Base-by-base conservation (phyloP, 2,329 filamentous ascomycete genomes). In the Kalaharituber pfeilii region DNA sequence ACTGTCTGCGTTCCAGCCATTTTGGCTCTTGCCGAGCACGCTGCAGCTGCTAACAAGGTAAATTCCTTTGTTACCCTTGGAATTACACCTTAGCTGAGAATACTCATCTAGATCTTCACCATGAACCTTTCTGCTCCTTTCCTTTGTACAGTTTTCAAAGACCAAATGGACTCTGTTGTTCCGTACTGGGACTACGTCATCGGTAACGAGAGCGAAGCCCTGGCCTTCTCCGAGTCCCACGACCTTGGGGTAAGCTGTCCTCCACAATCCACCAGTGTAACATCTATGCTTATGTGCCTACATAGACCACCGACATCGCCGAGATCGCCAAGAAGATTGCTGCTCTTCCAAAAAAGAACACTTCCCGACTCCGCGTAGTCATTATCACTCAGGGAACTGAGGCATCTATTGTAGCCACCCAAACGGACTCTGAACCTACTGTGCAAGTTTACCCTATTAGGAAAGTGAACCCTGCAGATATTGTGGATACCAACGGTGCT, bases 121-220 rank as follows among this genome's bases (percentile, higher is more conserved):
- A 80, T 98, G 64, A 93, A 87, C 63, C 79, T 98, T n/a, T 91
- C 86, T 51, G 91, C 91, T 6, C 91, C 91, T 57, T 98, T 98
- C 75, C 94, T 98, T 66, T 75, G 83, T 36, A 84, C 94, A 68
- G 94, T 95, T 78, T 98, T 96, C 82, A 95, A 95, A 76, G 88
- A 95, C 50, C 84, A 80, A 61, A 79, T 98, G 49, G 86, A 94
- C 70, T 81, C 80, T 65, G 82, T 84, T 53, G 75, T 86, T 52
- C 84, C 84, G 27, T 95, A 94, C 79, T 93, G 87, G 76, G 88
- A 96, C 73, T 93, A 89, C 71, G 75, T 96, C 58, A 84, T 98
- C 69, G 89, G 88, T 67, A 98, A 98, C 73, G 91, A 98, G 80
- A 84, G 85, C 62, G 91, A 98, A 74, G 89, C 88, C 50, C 78